Conservation (phyloP, 2,329 filamentous ascomycete genomes). For the Aphanocladium album region DNA sequence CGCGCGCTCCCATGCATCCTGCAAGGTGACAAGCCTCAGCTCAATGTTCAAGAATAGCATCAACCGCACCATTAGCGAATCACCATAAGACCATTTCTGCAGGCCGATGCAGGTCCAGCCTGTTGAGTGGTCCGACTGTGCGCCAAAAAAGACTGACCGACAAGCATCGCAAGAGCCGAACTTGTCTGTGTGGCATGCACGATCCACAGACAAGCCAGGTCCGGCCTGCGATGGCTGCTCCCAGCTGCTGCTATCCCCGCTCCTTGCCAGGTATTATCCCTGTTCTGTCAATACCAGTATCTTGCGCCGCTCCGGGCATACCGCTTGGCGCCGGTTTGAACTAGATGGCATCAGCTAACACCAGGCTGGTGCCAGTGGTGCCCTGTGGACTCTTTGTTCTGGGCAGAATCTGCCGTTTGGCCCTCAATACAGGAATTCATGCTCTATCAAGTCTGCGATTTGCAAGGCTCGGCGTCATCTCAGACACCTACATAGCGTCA, state of each 20-base stretch:
- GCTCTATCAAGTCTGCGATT: not conserved
- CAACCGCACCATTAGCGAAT: not conserved
- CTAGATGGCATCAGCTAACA: not conserved
- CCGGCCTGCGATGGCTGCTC: not conserved
- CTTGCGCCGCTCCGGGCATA: not conserved
- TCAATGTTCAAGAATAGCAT: slow-evolving; percentile 1
- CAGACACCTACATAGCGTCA: not conserved
- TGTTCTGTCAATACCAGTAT: not conserved
- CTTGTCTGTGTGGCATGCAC: not conserved
- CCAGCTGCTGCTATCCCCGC: not conserved
- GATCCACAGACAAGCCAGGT: slow-evolving; percentile 3
- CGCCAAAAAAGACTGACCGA: not conserved
- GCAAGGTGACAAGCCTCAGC: not conserved
- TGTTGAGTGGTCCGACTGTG: not conserved
- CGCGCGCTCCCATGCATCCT: not conserved
- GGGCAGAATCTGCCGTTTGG: not conserved
- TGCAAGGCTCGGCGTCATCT: not conserved
- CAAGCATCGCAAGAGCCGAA: not conserved
- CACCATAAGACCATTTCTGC: slow-evolving; percentile 5
- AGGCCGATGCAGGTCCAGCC: slow-evolving; percentile 1
- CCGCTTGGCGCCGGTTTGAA: slow-evolving; percentile 2
- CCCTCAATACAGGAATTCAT: no score
- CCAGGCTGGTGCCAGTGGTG: not conserved
- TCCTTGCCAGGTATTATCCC: not conserved
- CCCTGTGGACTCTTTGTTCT: not conserved